A percentile compares a stretch with the other conserved stretches of the same genome.
Evolutionary conservation across 305 asterid genomes (phyloP).

Genomic region (Fraxinus xanthoxyloides): DNA sequence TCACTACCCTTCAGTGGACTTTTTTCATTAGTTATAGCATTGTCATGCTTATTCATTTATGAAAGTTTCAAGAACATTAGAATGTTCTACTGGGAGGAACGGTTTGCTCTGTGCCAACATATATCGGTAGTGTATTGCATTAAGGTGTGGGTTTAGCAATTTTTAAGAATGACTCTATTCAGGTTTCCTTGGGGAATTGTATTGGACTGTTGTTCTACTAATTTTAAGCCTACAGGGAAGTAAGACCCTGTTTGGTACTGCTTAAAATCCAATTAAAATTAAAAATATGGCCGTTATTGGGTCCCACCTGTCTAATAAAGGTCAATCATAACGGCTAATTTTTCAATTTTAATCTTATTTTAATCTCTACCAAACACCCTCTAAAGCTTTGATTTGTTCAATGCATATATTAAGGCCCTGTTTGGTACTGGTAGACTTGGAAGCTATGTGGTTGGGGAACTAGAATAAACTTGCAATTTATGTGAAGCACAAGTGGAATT

Average conservation of each 20-base stretch:
- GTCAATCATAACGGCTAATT: no score
- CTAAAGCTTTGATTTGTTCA: neutral
- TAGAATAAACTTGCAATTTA: neutral
- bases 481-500: neutral
- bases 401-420: neutral
- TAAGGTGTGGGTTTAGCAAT: neutral
- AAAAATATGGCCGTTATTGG: no score
- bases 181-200: neutral
- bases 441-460: neutral
- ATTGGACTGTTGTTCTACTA: neutral
- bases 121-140: neutral
- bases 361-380: no score
- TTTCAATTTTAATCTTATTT: no score
- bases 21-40: neutral
- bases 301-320: no score
- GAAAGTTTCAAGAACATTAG: neutral
- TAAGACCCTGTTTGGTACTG: no score
- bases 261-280: no score
- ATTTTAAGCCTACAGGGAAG: neutral
- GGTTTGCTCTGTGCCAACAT: neutral
- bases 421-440: neutral
- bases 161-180: neutral
- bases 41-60: neutral
- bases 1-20: neutral
- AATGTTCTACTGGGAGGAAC: neutral